A percentile compares a stretch with the other conserved stretches of the same genome.
Conservation (phyloP, 176 grass and related monocot species). For the Oryza glaberrima region DNA sequence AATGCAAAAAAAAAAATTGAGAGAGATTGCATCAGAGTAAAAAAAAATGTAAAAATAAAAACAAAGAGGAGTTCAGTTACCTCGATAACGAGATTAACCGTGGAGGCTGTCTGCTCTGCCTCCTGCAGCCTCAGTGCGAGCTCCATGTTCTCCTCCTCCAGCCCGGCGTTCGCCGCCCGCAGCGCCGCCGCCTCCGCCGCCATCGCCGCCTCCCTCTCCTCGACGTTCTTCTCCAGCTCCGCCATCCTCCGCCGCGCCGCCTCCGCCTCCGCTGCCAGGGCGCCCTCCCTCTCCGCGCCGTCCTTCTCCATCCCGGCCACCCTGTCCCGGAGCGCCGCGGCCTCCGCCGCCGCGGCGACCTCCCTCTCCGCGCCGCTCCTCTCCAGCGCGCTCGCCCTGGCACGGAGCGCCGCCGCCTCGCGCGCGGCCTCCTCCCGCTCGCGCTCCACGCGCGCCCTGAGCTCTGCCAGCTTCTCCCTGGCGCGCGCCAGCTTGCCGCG, state of each 20-base stretch:
- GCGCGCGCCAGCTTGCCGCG: conserved; percentile 56
- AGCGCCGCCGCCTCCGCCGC: conserved; percentile 54
- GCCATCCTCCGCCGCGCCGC: neutral
- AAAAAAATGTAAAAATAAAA: neutral
- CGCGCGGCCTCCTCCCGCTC: conserved; percentile 36
- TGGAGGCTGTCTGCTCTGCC: conserved; percentile 44
- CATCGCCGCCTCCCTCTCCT: neutral
- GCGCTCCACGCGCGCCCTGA: conserved; percentile 40
- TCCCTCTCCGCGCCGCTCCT: conserved; percentile 35
- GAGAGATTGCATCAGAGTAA: neutral
- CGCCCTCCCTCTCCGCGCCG: neutral
- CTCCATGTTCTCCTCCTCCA: conserved; percentile 69
- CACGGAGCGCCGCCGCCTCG: conserved; percentile 44
- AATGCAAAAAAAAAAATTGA: neutral
- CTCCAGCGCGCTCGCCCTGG: conserved; percentile 42
- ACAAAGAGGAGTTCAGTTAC: conserved; percentile 32
- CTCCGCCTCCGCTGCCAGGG: neutral
- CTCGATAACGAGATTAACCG: conserved; percentile 37
- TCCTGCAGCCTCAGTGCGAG: conserved; percentile 58
- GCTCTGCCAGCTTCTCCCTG: conserved; percentile 52
- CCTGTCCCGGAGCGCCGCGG: neutral
- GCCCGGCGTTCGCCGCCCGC: conserved; percentile 51
- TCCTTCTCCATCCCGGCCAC: neutral
- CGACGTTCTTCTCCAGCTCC: neutral
- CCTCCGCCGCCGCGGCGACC: conserved; percentile 39